Percentiles rank a stretch among this genome's conserved stretches.
Conservation (phyloP, 176 grass and related monocot genomes). For the Olyra latifolia region DNA sequence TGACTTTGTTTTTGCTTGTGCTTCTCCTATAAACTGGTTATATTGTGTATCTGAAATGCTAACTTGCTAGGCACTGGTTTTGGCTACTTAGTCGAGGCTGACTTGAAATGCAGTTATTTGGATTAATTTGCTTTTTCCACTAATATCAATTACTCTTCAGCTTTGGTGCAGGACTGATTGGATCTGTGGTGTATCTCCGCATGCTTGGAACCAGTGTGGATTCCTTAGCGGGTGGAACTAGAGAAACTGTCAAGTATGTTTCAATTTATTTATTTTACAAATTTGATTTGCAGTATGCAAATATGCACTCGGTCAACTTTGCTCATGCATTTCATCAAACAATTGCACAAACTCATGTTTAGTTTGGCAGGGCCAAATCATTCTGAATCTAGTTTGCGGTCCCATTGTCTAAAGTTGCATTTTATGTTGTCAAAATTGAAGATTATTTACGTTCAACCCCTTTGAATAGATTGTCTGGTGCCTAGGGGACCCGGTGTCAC, state of each 20-base stretch:
- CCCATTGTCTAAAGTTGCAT: conserved; percentile 7
- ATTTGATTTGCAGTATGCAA: not conserved
- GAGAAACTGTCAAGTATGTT: conserved; percentile 74
- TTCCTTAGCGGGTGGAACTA: conserved; percentile 80
- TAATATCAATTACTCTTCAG: conserved; percentile 53
- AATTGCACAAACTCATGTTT: not conserved
- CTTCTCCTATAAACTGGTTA: not conserved
- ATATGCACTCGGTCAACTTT: not conserved
- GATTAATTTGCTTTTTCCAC: conserved; percentile 2
- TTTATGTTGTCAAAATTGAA: conserved; percentile 9
- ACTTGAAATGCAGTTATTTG: not conserved
- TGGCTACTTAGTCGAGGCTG: conserved; percentile 15
- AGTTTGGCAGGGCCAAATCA: not conserved
- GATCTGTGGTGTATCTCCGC: conserved; percentile 86
- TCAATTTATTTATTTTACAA: not conserved
- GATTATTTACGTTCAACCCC: not conserved
- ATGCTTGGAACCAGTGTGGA: conserved; percentile 95
- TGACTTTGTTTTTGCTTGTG: not conserved
- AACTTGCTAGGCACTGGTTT: not conserved
- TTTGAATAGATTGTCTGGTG: not conserved
- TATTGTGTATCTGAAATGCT: conserved; percentile 23
- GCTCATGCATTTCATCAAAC: not conserved
- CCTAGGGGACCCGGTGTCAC: not conserved
- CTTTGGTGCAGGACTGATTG: conserved; percentile 81
- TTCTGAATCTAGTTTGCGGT: not conserved